Evolutionary conservation across 306 rosid species (phyloP).

Genomic region (Citrullus mucosospermus): DNA sequence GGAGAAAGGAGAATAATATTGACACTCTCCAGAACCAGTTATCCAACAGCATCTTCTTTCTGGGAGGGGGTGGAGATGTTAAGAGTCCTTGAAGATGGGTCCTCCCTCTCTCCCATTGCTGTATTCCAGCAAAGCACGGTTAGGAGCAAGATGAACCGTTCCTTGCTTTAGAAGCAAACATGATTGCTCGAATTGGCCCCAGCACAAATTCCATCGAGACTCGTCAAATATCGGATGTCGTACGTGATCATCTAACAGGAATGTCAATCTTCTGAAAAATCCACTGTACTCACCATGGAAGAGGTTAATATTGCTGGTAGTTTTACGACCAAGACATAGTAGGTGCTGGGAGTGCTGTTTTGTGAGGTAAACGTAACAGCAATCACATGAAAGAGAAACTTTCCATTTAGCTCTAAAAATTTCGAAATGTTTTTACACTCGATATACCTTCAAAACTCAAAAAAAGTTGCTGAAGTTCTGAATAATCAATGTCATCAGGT

Average conservation of each 20-base stretch:
- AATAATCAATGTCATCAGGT: neutral
- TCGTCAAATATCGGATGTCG: neutral
- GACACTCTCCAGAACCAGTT: neutral
- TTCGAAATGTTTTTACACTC: conserved; percentile 10
- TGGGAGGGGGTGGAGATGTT: neutral
- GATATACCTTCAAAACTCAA: neutral
- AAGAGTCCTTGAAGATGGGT: conserved; percentile 13
- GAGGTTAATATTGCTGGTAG: neutral
- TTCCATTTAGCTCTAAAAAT: neutral
- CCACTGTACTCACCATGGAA: neutral
- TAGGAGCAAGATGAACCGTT: neutral
- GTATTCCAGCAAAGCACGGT: conserved; percentile 6
- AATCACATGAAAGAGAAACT: neutral
- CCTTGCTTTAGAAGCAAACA: conserved; percentile 14
- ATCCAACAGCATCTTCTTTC: neutral
- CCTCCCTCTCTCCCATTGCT: conserved; percentile 12
- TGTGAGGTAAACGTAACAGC: neutral
- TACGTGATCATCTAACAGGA: too few relatives aligned
- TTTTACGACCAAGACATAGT: neutral
- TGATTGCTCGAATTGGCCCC: conserved; percentile 14
- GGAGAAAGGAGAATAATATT: neutral
- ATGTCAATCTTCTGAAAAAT: neutral
- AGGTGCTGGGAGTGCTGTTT: neutral
- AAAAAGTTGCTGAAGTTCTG: neutral
- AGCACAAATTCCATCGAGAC: neutral